Evolutionary conservation across 371 early-diverging fungal species (phyloP).

Genomic region (Basidiobolus meristosporus): DNA sequence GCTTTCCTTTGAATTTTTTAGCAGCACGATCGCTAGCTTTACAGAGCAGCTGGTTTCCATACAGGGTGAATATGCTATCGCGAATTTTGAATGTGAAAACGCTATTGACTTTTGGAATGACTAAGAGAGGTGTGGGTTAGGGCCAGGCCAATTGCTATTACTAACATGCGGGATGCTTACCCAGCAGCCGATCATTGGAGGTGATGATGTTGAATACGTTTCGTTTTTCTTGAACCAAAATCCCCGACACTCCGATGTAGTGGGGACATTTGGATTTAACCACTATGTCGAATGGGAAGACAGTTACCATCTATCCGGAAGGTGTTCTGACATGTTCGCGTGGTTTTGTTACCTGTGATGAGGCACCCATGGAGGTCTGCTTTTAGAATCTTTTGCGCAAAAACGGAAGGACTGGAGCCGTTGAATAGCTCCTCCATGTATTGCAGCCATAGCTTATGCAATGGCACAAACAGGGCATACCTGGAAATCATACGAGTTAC

Average conservation of each 20-base stretch:
- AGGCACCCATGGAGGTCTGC: slow-evolving; percentile 74
- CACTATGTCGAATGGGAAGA: slow-evolving; percentile 17
- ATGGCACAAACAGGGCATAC: slow-evolving; percentile 43
- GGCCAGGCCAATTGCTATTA: neutral
- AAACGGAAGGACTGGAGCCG: slow-evolving; percentile 10
- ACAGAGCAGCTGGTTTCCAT: slow-evolving; percentile 61
- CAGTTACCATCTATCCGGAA: neutral
- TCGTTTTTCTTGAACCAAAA: slow-evolving; percentile 75
- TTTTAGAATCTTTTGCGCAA: slow-evolving; percentile 46
- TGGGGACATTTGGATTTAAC: slow-evolving; percentile 59
- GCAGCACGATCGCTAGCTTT: slow-evolving; percentile 59
- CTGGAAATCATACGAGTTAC: slow-evolving; percentile 4
- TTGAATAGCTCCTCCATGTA: slow-evolving; percentile 49
- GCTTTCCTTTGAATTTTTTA: slow-evolving; percentile 74
- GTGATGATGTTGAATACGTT: slow-evolving; percentile 71
- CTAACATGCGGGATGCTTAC: slow-evolving; percentile 14
- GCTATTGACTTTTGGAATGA: slow-evolving; percentile 55
- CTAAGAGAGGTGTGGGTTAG: slow-evolving; percentile 9
- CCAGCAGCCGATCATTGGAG: slow-evolving; percentile 28
- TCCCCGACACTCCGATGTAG: slow-evolving; percentile 58
- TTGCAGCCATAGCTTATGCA: slow-evolving; percentile 60
- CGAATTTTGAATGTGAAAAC: slow-evolving; percentile 42
- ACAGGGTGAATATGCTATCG: slow-evolving; percentile 30
- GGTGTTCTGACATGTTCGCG: neutral
- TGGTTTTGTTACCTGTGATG: slow-evolving; percentile 31